These are phyloP conservation scores for Aaosphaeria pasadenensis DNA, from an alignment of 2,329 filamentous ascomycete species.

Conservation along the genomic window DNA sequence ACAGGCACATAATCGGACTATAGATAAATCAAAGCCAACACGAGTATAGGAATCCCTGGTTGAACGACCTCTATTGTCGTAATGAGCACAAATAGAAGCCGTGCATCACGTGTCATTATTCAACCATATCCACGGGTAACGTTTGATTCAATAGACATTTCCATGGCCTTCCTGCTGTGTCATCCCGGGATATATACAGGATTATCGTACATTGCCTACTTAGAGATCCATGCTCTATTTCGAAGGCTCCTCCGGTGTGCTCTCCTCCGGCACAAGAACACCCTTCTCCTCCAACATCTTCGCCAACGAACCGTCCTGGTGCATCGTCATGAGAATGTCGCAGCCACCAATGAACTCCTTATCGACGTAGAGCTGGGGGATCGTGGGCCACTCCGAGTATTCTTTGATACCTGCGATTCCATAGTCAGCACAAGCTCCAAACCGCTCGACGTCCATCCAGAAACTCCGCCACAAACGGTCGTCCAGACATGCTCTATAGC, in stretches of 20 bases:
- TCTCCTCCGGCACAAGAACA: slow-evolving; percentile 66
- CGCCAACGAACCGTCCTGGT: slow-evolving; percentile 89
- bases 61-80: too few species aligned
- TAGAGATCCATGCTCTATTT: slow-evolving; percentile 8
- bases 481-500: too few species aligned
- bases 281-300: slow-evolving; percentile 90
- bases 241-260: slow-evolving; percentile 21
- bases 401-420: slow-evolving; percentile 80
- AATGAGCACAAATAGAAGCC: too few species aligned
- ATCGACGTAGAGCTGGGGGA: slow-evolving; percentile 92
- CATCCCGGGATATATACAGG: too few species aligned
- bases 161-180: too few species aligned
- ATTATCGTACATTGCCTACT: neutral
- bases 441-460: too few species aligned
- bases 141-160: too few species aligned
- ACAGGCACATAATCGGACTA: too few species aligned
- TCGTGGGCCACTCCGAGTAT: slow-evolving; percentile 98
- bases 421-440: neutral
- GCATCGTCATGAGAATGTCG: slow-evolving; percentile 95
- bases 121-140: neutral
- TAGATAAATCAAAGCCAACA: too few species aligned
- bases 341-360: slow-evolving; percentile 98
- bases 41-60: too few species aligned
- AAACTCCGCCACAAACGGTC: too few species aligned
- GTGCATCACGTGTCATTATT: too few species aligned